Evolutionary conservation across 1,284 basidiomycete species (phyloP).

Genomic region (Vanrija pseudolonga): DNA sequence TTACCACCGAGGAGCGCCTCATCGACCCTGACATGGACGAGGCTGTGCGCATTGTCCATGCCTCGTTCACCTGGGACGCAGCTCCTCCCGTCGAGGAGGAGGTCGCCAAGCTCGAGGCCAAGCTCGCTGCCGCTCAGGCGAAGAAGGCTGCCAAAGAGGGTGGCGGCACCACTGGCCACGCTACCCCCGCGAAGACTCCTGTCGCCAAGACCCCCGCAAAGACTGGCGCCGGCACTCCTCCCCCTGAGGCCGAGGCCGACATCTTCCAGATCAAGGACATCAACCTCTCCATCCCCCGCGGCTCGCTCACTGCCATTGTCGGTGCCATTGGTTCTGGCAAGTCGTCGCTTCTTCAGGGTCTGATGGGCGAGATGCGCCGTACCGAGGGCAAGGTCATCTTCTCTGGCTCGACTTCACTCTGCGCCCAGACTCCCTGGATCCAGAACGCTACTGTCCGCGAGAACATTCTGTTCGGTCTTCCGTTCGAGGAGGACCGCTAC

Average conservation of each 20-base stretch:
- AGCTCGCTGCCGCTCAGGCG: conserved; percentile 25
- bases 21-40: conserved; percentile 53
- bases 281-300: conserved; percentile 63
- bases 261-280: conserved; percentile 64
- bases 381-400: conserved; percentile 60
- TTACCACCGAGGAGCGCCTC: conserved; percentile 57
- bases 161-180: not conserved
- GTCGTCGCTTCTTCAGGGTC: conserved; percentile 56
- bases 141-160: conserved; percentile 9
- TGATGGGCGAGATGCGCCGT: conserved; percentile 75
- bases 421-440: conserved; percentile 75
- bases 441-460: conserved; percentile 66
- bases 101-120: conserved; percentile 42
- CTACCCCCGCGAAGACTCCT: not conserved
- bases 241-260: conserved; percentile 42
- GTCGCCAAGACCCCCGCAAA: conserved; percentile 17
- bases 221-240: conserved; percentile 16
- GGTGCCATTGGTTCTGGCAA: conserved; percentile 71
- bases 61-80: conserved; percentile 79
- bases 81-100: conserved; percentile 57
- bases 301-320: conserved; percentile 73
- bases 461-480: conserved; percentile 79
- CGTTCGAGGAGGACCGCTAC: conserved; percentile 72
- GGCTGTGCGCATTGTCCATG: conserved; percentile 64
- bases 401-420: conserved; percentile 67